Base-by-base conservation (phyloP, 1,284 basidiomycete species). In the Sporisorium graminicola region DNA sequence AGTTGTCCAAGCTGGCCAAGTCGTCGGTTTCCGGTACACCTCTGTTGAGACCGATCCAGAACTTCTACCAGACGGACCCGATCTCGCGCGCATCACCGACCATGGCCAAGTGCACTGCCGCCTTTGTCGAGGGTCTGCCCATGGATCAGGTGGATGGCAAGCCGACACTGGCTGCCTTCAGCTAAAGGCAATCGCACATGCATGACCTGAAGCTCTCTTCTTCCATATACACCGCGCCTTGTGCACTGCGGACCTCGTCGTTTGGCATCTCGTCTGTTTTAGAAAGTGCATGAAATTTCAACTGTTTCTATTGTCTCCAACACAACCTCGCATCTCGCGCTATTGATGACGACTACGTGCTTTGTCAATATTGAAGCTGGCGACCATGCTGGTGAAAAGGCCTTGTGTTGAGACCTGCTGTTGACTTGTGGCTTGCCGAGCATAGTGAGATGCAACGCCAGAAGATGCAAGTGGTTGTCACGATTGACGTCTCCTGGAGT, bases 11-110 rank as follows among this genome's bases (percentile, higher is more conserved):
- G 59, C 67, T 76, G 12, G 68, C 72, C 57, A 73, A 68, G 64
- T 58, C 66, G 20, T 46, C 40, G 22, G 71, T 76, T 13, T 69
- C 71, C 24, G 82, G 82, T 31, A 87, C 87, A 47, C 88, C 90
- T 10, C 91, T 98, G 87, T 89, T 89, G 86, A 93, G 92, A 87
- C 93, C 94, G 3, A 92, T 99, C 80, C 81, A 88, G 64, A 98
- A 98, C 89, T 99, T 98, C 88, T 99, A 98, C 88, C 92, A 95
- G 87, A 98, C 96, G 9, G 94, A 96, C 87, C 90, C 92, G 7
- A 87, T 89, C 69, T 88, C 87, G 37, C 83, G 88, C 62, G 87
- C 88, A 22, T 84, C 74, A 76, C 84, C 84, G 46, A 85, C 84
- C 20, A 85, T 85, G 84, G 84, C 84, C 63, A 83, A 84, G 78